A percentile compares a stretch with the other conserved stretches of the same genome.
These are phyloP conservation scores for Beauveria pseudobassiana DNA, from an alignment of 2,329 filamentous ascomycete genomes.

Conservation along the genomic window DNA sequence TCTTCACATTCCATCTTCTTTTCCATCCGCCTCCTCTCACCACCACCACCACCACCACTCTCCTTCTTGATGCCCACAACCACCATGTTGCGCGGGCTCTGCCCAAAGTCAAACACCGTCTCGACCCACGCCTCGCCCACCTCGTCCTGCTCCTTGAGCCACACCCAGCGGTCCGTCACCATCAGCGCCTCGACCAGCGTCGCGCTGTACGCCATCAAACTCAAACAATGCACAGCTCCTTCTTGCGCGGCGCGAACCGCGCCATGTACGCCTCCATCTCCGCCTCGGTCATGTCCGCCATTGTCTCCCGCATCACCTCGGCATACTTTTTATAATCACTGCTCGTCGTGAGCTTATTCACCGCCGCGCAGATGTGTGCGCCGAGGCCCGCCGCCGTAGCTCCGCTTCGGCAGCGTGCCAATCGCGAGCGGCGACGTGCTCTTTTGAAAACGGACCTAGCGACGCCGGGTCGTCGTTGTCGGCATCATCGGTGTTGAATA, in stretches of 20 bases:
- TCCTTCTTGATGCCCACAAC: conserved; percentile 80
- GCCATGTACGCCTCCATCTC: conserved; percentile 66
- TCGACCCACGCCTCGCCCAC: conserved; percentile 82
- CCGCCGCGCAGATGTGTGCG: conserved; percentile 73
- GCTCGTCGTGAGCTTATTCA: conserved; percentile 61
- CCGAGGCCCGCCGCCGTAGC: conserved; percentile 64
- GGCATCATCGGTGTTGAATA: conserved; percentile 18
- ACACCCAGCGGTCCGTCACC: conserved; percentile 84
- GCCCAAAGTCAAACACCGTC: conserved; percentile 78
- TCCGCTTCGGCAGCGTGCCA: conserved; percentile 72
- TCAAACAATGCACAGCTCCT: conserved; percentile 83
- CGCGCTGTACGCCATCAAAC: conserved; percentile 91
- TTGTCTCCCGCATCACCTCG: conserved; percentile 54
- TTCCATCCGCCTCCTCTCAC: background rate
- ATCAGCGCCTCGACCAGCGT: conserved; percentile 84
- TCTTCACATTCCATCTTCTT: background rate
- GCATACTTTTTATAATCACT: conserved; percentile 51
- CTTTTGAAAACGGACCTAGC: conserved; percentile 37
- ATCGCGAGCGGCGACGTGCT: conserved; percentile 78
- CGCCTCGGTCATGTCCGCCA: conserved; percentile 63
- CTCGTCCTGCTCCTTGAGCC: conserved; percentile 67
- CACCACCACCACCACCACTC: background rate
- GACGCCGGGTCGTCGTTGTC: conserved; percentile 19
- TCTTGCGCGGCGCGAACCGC: conserved; percentile 57
- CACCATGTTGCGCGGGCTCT: conserved; percentile 85